Percentiles rank a stretch among this genome's conserved stretches.
Conservation (phyloP, 345 rosid species). For the Camelina laxa region DNA sequence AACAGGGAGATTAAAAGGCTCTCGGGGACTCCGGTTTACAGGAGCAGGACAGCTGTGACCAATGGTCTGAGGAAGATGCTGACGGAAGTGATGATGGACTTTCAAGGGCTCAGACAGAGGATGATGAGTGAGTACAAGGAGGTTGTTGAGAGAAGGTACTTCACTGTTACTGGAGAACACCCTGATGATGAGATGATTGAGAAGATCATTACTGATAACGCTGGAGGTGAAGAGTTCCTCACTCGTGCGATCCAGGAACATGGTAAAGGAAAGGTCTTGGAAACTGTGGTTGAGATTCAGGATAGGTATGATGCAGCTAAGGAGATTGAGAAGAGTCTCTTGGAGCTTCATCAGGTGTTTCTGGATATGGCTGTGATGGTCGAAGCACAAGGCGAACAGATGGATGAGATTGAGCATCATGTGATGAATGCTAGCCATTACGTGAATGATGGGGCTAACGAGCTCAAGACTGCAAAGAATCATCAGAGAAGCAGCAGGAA, state of each 20-base stretch:
- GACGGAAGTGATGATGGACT: constrained; percentile 94
- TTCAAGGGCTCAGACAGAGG: constrained; percentile 85
- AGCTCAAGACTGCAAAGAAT: constrained; percentile 70
- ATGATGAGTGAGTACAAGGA: constrained; percentile 94
- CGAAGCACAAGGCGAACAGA: constrained; percentile 88
- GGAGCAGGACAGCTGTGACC: constrained; percentile 81
- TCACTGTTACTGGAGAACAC: constrained; percentile 85
- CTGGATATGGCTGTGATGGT: constrained; percentile 97
- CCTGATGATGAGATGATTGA: constrained; percentile 86
- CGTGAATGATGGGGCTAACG: constrained; percentile 77
- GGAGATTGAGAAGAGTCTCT: constrained; percentile 90
- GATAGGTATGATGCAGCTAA: constrained; percentile 86
- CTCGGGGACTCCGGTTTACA: constrained; percentile 78
- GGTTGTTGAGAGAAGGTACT: constrained; percentile 87
- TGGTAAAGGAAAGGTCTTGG: constrained; percentile 88
- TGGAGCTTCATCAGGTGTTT: constrained; percentile 95
- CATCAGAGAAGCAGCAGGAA: constrained; percentile 81
- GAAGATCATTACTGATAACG: constrained; percentile 70
- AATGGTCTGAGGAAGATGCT: constrained; percentile 81
- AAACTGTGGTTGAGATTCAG: constrained; percentile 92
- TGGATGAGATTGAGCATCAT: constrained; percentile 94
- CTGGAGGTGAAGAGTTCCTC: constrained; percentile 77
- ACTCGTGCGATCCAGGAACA: constrained; percentile 83
- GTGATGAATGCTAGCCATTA: constrained; percentile 81
- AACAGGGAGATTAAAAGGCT: constrained; percentile 77